Evolutionary conservation across 2,329 filamentous ascomycete species (phyloP).

Genomic region (Nakataea oryzae): DNA sequence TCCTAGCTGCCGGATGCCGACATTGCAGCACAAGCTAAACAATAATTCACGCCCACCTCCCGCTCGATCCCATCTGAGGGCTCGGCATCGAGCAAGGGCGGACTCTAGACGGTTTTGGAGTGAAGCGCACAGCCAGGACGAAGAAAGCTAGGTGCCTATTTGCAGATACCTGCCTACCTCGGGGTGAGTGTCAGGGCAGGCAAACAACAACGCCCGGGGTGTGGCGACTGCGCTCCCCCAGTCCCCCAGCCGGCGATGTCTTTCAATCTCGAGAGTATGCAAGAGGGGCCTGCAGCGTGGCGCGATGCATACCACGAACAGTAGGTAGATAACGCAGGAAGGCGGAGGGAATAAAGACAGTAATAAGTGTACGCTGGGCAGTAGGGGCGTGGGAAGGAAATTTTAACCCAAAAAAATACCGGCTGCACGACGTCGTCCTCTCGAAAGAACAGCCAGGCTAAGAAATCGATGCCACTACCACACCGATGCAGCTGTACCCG

Average conservation of each 20-base stretch:
- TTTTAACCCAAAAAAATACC: neutral
- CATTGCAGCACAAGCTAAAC: neutral
- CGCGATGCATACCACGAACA: neutral
- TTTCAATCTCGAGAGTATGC: too few species aligned
- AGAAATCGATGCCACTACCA: neutral
- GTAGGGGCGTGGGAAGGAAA: neutral
- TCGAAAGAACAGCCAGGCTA: neutral
- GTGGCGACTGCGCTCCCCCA: neutral
- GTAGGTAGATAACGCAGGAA: neutral
- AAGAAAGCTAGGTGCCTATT: neutral
- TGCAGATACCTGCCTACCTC: neutral
- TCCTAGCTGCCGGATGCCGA: neutral
- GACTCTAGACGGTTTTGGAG: too few species aligned
- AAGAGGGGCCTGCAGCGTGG: neutral
- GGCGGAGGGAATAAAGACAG: neutral
- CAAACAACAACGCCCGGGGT: neutral
- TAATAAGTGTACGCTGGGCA: too few species aligned
- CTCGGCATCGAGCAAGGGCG: neutral
- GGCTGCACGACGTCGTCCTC: neutral
- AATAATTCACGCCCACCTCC: neutral
- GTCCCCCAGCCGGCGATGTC: neutral
- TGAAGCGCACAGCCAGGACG: neutral
- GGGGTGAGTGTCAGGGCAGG: too few species aligned
- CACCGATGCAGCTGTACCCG: neutral
- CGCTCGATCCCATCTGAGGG: neutral